These are phyloP conservation scores for Colletotrichum liaoningense DNA, from an alignment of 2,329 filamentous ascomycete species.

Conservation along the genomic window DNA sequence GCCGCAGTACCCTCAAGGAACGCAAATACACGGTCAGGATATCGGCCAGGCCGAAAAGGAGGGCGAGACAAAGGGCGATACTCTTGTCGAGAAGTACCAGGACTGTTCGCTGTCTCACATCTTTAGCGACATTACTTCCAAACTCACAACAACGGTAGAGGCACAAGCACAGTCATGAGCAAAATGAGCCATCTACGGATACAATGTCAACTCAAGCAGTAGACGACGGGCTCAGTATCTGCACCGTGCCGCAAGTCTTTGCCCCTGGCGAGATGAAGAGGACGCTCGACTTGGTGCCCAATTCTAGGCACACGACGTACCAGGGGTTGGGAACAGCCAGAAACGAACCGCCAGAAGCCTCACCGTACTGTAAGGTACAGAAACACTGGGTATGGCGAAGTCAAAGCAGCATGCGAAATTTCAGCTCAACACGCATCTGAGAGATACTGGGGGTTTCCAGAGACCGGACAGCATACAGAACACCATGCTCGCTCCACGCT, in stretches of 20 bases:
- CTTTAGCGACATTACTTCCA: constrained; percentile 73
- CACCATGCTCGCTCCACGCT: background rate
- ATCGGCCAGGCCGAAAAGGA: constrained; percentile 45
- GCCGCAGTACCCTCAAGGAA: constrained; percentile 78
- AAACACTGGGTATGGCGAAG: background rate
- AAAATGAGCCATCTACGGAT: background rate
- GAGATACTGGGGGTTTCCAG: background rate
- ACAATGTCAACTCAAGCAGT: background rate
- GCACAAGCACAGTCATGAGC: constrained; percentile 21
- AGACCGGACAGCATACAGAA: background rate
- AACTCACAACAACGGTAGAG: constrained; percentile 43
- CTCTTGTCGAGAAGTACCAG: constrained; percentile 78
- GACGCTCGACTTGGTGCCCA: background rate
- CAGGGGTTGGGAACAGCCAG: background rate
- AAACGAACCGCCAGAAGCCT: background rate
- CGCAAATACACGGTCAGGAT: constrained; percentile 68
- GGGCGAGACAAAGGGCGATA: constrained; percentile 40
- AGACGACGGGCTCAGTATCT: background rate
- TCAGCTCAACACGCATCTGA: background rate
- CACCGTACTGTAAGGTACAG: background rate
- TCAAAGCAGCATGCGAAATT: background rate
- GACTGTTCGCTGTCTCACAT: constrained; percentile 77
- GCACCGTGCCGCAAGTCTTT: background rate
- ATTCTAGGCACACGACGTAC: background rate
- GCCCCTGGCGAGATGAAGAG: background rate